These are phyloP conservation scores for Schrenkiella parvula DNA, from an alignment of 345 rosid species.

Conservation along the genomic window DNA sequence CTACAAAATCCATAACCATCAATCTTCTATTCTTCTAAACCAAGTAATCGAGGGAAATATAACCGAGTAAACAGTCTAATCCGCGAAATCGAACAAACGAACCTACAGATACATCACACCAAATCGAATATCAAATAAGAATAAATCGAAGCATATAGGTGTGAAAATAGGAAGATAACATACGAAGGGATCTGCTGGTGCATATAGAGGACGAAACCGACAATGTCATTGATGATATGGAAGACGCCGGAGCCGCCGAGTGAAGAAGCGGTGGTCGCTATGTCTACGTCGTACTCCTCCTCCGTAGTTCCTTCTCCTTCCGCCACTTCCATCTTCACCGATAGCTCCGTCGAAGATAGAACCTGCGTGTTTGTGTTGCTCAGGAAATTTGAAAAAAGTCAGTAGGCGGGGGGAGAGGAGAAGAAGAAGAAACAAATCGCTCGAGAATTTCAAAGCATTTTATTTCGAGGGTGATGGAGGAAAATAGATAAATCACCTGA, in stretches of 20 bases:
- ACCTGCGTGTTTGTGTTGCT: not conserved
- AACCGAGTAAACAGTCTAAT: not conserved
- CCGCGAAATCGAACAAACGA: not conserved
- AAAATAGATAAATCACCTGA: not conserved
- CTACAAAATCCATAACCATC: not conserved
- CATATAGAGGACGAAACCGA: constrained; percentile 87
- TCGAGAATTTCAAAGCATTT: not conserved
- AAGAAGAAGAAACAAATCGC: constrained; percentile 8
- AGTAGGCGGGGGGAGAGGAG: constrained; percentile 14
- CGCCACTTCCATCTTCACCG: constrained; percentile 17
- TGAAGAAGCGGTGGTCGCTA: constrained; percentile 44
- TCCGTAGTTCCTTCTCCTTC: constrained; percentile 44
- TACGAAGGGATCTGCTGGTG: constrained; percentile 96
- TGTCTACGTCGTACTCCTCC: constrained; percentile 41
- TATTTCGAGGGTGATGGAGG: not conserved
- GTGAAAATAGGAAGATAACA: constrained; percentile 18
- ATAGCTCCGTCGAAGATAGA: not conserved
- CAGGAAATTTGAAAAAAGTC: constrained; percentile 7
- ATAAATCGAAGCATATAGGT: not conserved
- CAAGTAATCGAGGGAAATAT: not conserved
- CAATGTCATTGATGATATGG: constrained; percentile 58
- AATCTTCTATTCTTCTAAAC: not conserved
- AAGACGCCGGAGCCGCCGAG: constrained; percentile 47
- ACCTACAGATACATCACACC: not conserved
- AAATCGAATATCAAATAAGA: constrained; percentile 1